phyloP scores from a whole-genome alignment of 768 basidiomycete genomes.

The Pulveroboletus sp. region DNA sequence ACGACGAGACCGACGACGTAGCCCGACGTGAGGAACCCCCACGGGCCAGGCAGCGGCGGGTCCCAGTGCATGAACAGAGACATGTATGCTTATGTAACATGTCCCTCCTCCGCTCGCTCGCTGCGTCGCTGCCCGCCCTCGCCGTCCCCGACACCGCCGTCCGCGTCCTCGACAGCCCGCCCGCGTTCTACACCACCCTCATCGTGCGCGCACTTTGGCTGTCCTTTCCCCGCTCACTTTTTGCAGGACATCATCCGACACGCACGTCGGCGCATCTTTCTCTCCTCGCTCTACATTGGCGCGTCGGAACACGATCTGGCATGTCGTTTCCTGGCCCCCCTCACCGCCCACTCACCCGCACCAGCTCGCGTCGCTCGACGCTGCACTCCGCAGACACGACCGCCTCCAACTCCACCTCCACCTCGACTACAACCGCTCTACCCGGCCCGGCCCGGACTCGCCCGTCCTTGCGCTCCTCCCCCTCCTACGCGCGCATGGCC shows the following conservation, averaged over 20 bases:
- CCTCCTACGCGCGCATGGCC: slow-evolving; percentile 67
- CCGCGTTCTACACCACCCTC: slow-evolving; percentile 53
- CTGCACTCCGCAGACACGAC: slow-evolving; percentile 56
- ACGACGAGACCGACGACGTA: slow-evolving; percentile 66
- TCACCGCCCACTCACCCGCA: not conserved
- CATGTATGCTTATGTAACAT: not conserved
- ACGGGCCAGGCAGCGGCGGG: slow-evolving; percentile 52
- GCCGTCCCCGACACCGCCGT: slow-evolving; percentile 45
- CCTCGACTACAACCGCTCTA: slow-evolving; percentile 79
- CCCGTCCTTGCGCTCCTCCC: slow-evolving; percentile 69
- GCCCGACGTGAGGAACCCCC: slow-evolving; percentile 71
- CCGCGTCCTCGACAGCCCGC: slow-evolving; percentile 53
- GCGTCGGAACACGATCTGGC: slow-evolving; percentile 78
- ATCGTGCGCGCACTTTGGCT: slow-evolving; percentile 41
- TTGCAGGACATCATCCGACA: slow-evolving; percentile 68
- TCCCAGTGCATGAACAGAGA: too few species aligned
- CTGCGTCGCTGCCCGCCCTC: slow-evolving; percentile 47
- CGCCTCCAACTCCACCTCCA: slow-evolving; percentile 67
- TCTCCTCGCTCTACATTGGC: slow-evolving; percentile 90
- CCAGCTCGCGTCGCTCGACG: slow-evolving; percentile 70
- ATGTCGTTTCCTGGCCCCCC: slow-evolving; percentile 25
- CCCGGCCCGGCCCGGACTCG: slow-evolving; percentile 69
- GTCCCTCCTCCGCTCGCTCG: slow-evolving; percentile 17
- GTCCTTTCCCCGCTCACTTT: not conserved
- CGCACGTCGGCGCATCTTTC: slow-evolving; percentile 79